Evolutionary conservation across 441 rosid species (phyloP).

Genomic region (Euphorbia schlechtendalii): DNA sequence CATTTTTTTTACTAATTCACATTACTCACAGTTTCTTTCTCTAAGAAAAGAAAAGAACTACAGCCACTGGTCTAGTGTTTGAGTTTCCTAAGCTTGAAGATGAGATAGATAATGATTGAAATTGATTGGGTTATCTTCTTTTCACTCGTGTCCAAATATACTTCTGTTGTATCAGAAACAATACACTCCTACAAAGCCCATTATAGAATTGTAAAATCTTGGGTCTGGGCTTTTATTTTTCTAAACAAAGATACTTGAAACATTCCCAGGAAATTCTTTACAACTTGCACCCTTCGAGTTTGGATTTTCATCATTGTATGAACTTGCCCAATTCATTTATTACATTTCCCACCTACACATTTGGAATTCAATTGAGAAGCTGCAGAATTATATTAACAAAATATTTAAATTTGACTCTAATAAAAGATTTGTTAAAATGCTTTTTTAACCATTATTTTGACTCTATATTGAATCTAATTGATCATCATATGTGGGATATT

Average conservation of each 20-base stretch:
- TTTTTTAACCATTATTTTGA: too few relatives aligned
- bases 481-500: too few relatives aligned
- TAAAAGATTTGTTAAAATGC: too few relatives aligned
- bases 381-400: too few relatives aligned
- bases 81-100: neutral
- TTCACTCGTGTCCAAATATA: conserved; percentile 16
- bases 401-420: too few relatives aligned
- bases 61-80: conserved; percentile 27
- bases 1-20: conserved; percentile 27
- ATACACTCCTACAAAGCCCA: neutral
- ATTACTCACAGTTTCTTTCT: too few relatives aligned
- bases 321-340: neutral
- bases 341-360: too few relatives aligned
- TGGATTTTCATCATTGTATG: neutral
- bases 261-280: too few relatives aligned
- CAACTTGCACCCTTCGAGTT: too few relatives aligned
- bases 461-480: too few relatives aligned
- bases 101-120: conserved; percentile 4
- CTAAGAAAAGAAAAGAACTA: neutral
- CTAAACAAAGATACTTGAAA: too few relatives aligned
- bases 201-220: neutral
- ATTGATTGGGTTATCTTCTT: conserved; percentile 12
- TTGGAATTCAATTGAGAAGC: too few relatives aligned
- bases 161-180: neutral
- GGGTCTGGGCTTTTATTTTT: neutral